A percentile compares a stretch with the other conserved stretches of the same genome.
These are phyloP conservation scores for Oryza meridionalis DNA, from an alignment of 176 grass and related monocot genomes.

Conservation along the genomic window DNA sequence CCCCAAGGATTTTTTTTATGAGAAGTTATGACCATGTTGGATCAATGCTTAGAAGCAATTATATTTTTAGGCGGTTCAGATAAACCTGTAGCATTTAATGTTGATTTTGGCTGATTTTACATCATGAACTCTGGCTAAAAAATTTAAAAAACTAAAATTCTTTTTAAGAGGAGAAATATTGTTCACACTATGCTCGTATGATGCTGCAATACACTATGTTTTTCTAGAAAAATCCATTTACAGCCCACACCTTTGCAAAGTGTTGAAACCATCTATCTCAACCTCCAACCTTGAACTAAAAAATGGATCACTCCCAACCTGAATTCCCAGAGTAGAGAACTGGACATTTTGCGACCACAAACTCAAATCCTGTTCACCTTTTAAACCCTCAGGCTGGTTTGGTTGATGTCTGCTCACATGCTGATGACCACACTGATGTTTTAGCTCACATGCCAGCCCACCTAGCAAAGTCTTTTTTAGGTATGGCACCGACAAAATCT, in stretches of 20 bases:
- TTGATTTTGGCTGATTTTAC: conserved; percentile 6
- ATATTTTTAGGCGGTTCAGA: background rate
- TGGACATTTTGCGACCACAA: background rate
- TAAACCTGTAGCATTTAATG: conserved; percentile 15
- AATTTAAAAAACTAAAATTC: background rate
- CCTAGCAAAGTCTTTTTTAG: background rate
- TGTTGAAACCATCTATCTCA: background rate
- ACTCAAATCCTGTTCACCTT: background rate
- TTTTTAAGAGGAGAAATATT: conserved; percentile 15
- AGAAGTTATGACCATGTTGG: conserved; percentile 4
- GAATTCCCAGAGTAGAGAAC: background rate
- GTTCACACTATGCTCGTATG: background rate
- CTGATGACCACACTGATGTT: background rate
- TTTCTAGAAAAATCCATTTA: conserved; percentile 12
- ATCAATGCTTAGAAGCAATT: background rate
- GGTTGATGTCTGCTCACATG: background rate
- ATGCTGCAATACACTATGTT: background rate
- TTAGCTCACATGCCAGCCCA: background rate
- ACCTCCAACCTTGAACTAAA: background rate
- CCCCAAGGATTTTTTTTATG: background rate
- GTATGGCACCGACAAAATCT: no score
- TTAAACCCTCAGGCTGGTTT: background rate
- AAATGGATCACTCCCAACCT: background rate
- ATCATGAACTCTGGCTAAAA: background rate
- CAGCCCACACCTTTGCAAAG: background rate